Percentiles rank a stretch among this genome's conserved stretches.
phyloP scores from a whole-genome alignment of 1,284 basidiomycete species.

The Mycena sp. region DNA sequence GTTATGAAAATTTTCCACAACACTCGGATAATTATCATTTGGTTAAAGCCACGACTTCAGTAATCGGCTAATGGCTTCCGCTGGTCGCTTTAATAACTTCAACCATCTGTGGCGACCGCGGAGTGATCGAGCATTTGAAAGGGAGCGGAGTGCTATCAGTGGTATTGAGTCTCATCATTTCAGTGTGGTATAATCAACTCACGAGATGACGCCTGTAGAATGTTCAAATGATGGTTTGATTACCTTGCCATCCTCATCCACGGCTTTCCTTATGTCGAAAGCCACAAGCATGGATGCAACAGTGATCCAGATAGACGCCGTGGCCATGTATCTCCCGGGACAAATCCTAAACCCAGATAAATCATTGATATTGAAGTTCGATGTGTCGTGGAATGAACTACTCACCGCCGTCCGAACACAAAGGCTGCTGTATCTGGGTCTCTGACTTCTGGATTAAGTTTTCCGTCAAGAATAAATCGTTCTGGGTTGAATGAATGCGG shows the following conservation, averaged over 20 bases:
- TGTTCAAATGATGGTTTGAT: background rate
- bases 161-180: background rate
- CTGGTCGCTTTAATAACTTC: background rate
- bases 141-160: background rate
- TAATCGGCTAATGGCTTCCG: background rate
- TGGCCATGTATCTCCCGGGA: conserved; percentile 15
- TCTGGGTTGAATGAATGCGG: conserved; percentile 20
- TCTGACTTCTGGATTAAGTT: conserved; percentile 9
- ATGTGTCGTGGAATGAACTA: background rate
- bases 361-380: background rate
- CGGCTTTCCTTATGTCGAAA: conserved; percentile 11
- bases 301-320: conserved; percentile 9
- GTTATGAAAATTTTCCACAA: background rate
- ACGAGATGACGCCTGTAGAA: background rate
- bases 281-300: conserved; percentile 13
- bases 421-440: conserved; percentile 3
- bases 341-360: background rate
- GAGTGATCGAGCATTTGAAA: background rate
- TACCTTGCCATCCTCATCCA: conserved; percentile 5
- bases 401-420: conserved; percentile 9
- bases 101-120: background rate
- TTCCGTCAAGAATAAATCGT: conserved; percentile 13
- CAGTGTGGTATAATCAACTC: background rate
- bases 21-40: background rate
- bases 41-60: background rate